Evolutionary conservation across 2,329 filamentous ascomycete genomes (phyloP).

Genomic region (Aureobasidium sp.): DNA sequence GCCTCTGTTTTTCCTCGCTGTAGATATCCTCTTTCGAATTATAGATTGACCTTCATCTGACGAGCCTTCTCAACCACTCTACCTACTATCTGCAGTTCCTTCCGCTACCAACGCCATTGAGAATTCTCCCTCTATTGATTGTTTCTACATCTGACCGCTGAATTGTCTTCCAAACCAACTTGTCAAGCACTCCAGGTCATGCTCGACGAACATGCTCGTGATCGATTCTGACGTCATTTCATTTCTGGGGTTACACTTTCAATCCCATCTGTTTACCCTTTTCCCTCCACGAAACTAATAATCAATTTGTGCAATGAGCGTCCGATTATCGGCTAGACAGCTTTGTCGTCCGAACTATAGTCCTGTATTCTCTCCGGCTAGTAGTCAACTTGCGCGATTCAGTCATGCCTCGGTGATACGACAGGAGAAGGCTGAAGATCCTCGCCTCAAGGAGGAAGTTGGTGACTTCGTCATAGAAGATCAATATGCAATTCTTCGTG

Average conservation of each 20-base stretch:
- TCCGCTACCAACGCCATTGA: background rate
- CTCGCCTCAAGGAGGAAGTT: conserved; percentile 3
- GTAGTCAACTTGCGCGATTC: background rate
- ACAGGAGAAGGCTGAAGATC: conserved; percentile 6
- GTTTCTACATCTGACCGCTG: background rate
- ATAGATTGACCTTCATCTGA: conserved; percentile 13
- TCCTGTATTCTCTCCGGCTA: background rate
- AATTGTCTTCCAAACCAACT: too few relatives aligned
- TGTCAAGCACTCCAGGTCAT: background rate
- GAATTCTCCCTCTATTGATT: too few relatives aligned
- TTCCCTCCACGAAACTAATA: background rate
- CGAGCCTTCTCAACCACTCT: background rate
- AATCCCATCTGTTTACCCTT: background rate
- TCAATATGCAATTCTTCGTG: conserved; percentile 54
- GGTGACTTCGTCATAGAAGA: conserved; percentile 43
- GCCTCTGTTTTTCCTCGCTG: conserved; percentile 8
- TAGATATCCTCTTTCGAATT: conserved; percentile 17
- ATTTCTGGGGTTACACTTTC: conserved; percentile 5
- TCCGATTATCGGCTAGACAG: background rate
- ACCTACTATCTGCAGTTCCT: background rate
- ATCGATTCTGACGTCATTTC: conserved; percentile 8
- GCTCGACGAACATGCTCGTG: background rate
- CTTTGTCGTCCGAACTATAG: background rate
- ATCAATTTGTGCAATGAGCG: conserved; percentile 2
- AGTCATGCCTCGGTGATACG: background rate